A percentile compares a stretch with the other conserved stretches of the same genome.
Conservation (phyloP, 2,329 filamentous ascomycete genomes). For the Rutstroemia sp. region DNA sequence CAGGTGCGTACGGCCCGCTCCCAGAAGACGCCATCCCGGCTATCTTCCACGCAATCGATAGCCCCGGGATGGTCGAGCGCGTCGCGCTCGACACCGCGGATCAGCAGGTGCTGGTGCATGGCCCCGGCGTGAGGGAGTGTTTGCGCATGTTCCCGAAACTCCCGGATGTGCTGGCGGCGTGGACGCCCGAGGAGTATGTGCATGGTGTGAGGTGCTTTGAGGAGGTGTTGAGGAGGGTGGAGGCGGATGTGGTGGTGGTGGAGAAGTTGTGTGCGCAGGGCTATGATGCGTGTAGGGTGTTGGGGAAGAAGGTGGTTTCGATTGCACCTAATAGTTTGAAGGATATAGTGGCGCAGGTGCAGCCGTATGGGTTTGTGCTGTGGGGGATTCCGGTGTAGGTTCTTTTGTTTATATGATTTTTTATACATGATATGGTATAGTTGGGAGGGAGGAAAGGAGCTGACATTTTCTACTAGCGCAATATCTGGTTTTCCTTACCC, state of each 20-base stretch:
- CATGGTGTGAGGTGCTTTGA: conserved; percentile 33
- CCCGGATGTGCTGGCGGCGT: conserved; percentile 28
- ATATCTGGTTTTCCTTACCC: conserved; percentile 38
- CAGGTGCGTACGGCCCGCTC: conserved; percentile 1
- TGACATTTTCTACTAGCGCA: not conserved
- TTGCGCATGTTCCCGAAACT: not conserved
- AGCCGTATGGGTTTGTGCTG: conserved; percentile 31
- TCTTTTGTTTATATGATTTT: not conserved
- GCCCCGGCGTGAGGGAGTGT: not conserved
- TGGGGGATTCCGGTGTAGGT: conserved; percentile 36
- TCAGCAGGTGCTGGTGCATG: conserved; percentile 2
- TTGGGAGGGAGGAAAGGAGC: not conserved
- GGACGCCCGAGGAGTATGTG: conserved; percentile 35
- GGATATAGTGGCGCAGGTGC: conserved; percentile 33
- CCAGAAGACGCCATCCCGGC: conserved; percentile 12
- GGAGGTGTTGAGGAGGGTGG: conserved; percentile 32
- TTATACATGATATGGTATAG: too few species aligned
- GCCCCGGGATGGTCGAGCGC: conserved; percentile 30
- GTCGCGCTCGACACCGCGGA: conserved; percentile 22
- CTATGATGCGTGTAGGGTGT: conserved; percentile 35
- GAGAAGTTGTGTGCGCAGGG: conserved; percentile 39
- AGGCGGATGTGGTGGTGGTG: conserved; percentile 35
- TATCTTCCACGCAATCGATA: conserved; percentile 31
- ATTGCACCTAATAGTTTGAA: conserved; percentile 40
- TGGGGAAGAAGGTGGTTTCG: conserved; percentile 30